Conservation (phyloP, 2,329 filamentous ascomycete genomes). For the Grosmannia clavigera region DNA sequence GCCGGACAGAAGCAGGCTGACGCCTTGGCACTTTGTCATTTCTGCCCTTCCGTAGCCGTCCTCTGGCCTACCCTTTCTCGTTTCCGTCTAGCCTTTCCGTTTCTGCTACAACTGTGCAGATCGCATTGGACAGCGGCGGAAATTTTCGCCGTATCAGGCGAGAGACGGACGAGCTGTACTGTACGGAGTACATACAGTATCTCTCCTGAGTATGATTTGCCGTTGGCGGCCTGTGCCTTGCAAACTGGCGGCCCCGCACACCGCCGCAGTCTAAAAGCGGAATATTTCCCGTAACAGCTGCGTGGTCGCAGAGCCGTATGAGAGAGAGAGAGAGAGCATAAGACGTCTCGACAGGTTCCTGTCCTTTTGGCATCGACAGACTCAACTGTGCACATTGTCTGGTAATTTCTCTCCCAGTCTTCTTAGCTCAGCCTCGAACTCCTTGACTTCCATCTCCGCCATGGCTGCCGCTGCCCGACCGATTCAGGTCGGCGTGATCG, state of each 20-base stretch:
- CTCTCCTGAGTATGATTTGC: too few species aligned
- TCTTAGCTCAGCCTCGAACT: neutral
- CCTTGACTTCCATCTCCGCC: neutral
- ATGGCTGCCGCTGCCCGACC: neutral
- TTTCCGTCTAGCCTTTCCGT: too few species aligned
- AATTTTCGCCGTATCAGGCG: neutral
- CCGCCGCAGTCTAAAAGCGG: neutral
- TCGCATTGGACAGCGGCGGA: neutral
- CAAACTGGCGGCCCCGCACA: neutral
- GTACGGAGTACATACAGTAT: too few species aligned
- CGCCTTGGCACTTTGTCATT: too few species aligned
- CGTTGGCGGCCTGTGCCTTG: neutral
- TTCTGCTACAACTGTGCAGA: too few species aligned
- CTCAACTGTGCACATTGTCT: too few species aligned
- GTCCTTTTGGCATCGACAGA: neutral
- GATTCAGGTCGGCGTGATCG: slow-evolving; percentile 19
- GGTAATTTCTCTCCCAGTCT: too few species aligned
- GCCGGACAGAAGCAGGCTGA: too few species aligned
- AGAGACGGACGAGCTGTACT: neutral
- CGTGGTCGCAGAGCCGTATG: too few species aligned
- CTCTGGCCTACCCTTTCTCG: too few species aligned
- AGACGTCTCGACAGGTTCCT: neutral
- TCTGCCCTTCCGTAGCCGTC: too few species aligned
- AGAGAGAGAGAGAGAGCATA: too few species aligned
- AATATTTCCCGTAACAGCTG: neutral